Percentiles rank a stretch among this genome's conserved stretches.
Evolutionary conservation across 176 grass and related monocot species (phyloP).

Genomic region (Aechmea fasciata): DNA sequence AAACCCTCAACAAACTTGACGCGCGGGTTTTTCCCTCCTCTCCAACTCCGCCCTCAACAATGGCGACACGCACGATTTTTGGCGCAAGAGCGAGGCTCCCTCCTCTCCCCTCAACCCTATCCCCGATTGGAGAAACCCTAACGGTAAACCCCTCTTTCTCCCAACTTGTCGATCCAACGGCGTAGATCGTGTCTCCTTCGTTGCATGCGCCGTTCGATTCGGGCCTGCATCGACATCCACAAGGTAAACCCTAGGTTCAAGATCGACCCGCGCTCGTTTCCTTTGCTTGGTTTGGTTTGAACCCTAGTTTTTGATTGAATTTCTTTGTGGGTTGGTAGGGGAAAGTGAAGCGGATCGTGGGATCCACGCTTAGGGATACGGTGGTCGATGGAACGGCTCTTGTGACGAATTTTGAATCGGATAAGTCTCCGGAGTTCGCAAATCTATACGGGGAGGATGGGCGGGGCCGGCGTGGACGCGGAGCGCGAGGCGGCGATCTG

Average conservation of each 20-base stretch:
- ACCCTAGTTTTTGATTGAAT: background rate
- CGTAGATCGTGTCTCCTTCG: background rate
- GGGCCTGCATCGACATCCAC: conserved; percentile 86
- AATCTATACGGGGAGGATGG: conserved; percentile 58
- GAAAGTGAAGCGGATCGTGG: conserved; percentile 96
- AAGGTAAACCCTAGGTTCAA: conserved; percentile 32
- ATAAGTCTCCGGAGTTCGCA: conserved; percentile 64
- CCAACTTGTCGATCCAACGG: background rate
- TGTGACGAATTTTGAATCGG: conserved; percentile 83
- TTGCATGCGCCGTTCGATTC: conserved; percentile 39
- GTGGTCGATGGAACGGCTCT: conserved; percentile 26
- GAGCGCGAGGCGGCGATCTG: too few species aligned
- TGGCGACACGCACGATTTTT: background rate
- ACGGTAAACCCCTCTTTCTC: background rate
- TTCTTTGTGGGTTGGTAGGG: conserved; percentile 25
- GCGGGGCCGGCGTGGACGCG: too few species aligned
- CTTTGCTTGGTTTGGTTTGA: background rate
- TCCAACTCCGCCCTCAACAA: background rate
- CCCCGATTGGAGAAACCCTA: background rate
- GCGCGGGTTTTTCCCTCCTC: background rate
- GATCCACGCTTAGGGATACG: conserved; percentile 72
- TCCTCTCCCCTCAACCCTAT: background rate
- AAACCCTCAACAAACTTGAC: too few species aligned
- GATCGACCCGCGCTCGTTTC: too few species aligned
- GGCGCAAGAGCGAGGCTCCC: background rate